Conservation (phyloP, 2,329 filamentous ascomycete genomes). For the Fusarium sp. region DNA sequence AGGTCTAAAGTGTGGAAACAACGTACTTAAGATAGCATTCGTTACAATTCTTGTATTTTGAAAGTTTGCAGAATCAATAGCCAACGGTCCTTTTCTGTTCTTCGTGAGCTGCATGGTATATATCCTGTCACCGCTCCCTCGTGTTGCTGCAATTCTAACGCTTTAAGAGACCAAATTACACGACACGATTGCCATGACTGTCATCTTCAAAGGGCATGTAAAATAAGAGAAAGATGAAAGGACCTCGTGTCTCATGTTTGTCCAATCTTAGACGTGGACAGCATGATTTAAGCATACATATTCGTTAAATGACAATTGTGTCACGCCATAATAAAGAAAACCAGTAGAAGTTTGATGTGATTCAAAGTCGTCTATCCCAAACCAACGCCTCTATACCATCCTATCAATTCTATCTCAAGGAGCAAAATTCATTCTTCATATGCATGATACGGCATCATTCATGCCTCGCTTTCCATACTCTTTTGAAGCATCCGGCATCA, state of each 20-base stretch:
- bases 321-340: not conserved
- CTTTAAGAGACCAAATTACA: not conserved
- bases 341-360: constrained; percentile 29
- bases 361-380: constrained; percentile 44
- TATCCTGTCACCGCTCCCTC: not conserved
- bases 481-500: constrained; percentile 17
- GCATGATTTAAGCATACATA: not conserved
- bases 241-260: not conserved
- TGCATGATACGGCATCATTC: constrained; percentile 23
- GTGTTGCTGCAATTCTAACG: not conserved
- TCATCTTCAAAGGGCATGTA: not conserved
- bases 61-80: not conserved
- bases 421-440: constrained; percentile 28
- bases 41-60: not conserved
- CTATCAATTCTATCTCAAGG: constrained; percentile 37
- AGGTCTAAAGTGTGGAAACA: constrained; percentile 13
- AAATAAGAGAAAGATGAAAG: not conserved
- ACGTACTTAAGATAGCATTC: constrained; percentile 23
- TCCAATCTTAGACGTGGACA: not conserved
- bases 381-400: constrained; percentile 44
- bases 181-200: not conserved
- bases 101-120: not conserved
- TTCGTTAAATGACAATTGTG: too few species aligned
- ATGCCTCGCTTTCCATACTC: constrained; percentile 17
- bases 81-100: not conserved